Evolutionary conservation across 2,329 filamentous ascomycete genomes (phyloP).

Genomic region (Cephalotrichum gorgonifer): DNA sequence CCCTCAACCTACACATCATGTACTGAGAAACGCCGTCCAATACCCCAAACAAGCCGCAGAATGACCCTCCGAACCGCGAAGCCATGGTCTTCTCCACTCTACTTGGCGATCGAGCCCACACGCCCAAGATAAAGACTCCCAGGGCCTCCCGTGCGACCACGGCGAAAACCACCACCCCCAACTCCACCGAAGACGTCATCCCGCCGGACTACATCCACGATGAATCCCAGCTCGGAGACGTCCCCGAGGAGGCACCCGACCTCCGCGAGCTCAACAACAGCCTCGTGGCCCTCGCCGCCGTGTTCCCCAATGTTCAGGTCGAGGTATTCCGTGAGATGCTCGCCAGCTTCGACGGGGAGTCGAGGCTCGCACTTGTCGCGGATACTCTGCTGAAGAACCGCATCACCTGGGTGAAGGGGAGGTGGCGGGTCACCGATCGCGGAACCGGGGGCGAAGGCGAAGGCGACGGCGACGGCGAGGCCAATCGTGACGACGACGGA

Average conservation of each 20-base stretch:
- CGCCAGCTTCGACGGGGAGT: slow-evolving; percentile 63
- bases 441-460: slow-evolving; percentile 5
- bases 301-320: slow-evolving; percentile 73
- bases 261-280: slow-evolving; percentile 60
- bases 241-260: slow-evolving; percentile 45
- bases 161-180: background rate
- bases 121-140: background rate
- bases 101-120: slow-evolving; percentile 3
- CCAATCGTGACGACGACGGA: slow-evolving; percentile 16
- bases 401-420: slow-evolving; percentile 58
- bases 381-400: slow-evolving; percentile 67
- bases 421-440: slow-evolving; percentile 39
- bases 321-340: slow-evolving; percentile 80
- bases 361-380: slow-evolving; percentile 64
- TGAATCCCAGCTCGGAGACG: slow-evolving; percentile 39
- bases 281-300: slow-evolving; percentile 56
- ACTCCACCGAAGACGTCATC: background rate
- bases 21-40: background rate
- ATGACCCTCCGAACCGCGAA: background rate
- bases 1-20: background rate
- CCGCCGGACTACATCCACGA: slow-evolving; percentile 37
- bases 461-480: slow-evolving; percentile 15
- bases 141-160: background rate
- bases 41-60: background rate
- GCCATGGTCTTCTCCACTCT: slow-evolving; percentile 3